Conservation (phyloP, 2,329 filamentous ascomycete species). For the Clarireedia paspali region DNA sequence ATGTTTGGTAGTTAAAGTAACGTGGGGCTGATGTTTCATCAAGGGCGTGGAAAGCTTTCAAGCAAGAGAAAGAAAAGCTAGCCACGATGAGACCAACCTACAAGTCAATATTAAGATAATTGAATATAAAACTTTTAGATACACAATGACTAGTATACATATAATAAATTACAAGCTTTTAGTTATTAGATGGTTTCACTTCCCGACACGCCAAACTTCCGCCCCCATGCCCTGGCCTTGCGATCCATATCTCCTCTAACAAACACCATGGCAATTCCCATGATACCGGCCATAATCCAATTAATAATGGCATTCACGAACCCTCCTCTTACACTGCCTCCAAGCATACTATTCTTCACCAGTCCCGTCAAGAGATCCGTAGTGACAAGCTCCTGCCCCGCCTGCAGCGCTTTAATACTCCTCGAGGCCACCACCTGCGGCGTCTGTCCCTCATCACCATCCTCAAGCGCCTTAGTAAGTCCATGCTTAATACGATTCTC, state of each 20-base stretch:
- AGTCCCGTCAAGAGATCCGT: constrained; percentile 63
- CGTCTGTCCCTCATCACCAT: constrained; percentile 67
- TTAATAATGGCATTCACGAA: not conserved
- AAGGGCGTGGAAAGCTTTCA: too few species aligned
- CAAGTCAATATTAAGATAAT: too few species aligned
- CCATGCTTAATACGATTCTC: constrained; percentile 74
- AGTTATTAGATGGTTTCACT: not conserved
- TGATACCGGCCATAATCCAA: not conserved
- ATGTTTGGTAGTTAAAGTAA: too few species aligned
- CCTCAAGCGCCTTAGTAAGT: constrained; percentile 69
- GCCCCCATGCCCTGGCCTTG: not conserved
- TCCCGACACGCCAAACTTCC: not conserved
- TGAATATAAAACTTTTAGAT: too few species aligned
- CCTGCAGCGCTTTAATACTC: constrained; percentile 66
- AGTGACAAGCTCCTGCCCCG: constrained; percentile 64
- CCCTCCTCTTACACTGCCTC: constrained; percentile 38
- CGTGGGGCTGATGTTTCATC: too few species aligned
- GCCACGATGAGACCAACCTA: too few species aligned
- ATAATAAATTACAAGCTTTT: too few species aligned
- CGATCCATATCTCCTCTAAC: constrained; percentile 5
- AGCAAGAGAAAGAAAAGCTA: too few species aligned
- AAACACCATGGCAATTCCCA: constrained; percentile 2
- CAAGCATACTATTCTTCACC: constrained; percentile 59
- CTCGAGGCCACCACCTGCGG: constrained; percentile 66
- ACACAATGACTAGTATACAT: too few species aligned